phyloP scores from a whole-genome alignment of 257 asterid species.

The Nicotiana noctiflora region DNA sequence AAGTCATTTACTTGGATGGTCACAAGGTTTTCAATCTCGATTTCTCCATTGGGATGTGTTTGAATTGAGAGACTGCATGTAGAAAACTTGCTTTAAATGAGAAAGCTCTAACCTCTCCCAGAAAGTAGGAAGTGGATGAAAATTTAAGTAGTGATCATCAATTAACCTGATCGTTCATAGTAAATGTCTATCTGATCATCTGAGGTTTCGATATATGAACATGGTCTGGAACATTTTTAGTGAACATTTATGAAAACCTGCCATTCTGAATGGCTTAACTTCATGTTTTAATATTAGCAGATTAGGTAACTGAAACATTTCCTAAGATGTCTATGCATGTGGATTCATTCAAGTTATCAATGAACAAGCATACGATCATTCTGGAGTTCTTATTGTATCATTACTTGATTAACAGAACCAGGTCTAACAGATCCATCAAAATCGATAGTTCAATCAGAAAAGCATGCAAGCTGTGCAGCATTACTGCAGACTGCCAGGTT shows the following conservation, averaged over 20 bases:
- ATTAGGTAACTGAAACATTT: background rate
- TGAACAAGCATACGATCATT: background rate
- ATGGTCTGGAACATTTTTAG: background rate
- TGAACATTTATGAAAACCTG: background rate
- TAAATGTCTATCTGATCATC: background rate
- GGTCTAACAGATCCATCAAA: background rate
- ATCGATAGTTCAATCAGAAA: background rate
- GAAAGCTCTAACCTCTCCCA: background rate
- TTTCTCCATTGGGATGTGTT: slow-evolving; percentile 16
- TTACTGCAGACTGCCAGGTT: background rate
- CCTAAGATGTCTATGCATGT: background rate
- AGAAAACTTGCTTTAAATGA: background rate
- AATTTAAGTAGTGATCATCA: background rate
- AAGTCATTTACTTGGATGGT: slow-evolving; percentile 13
- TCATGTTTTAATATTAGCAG: background rate
- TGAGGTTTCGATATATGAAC: background rate
- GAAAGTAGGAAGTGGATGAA: background rate
- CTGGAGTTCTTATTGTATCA: background rate
- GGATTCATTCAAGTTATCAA: background rate
- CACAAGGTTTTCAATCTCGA: slow-evolving; percentile 16
- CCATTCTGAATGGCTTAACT: background rate
- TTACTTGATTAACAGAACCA: background rate
- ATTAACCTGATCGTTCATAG: background rate
- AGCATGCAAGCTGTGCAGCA: background rate
- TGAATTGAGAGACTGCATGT: slow-evolving; percentile 17